Conservation (phyloP, 805 yeast species). For the Candida sanyiensis region DNA sequence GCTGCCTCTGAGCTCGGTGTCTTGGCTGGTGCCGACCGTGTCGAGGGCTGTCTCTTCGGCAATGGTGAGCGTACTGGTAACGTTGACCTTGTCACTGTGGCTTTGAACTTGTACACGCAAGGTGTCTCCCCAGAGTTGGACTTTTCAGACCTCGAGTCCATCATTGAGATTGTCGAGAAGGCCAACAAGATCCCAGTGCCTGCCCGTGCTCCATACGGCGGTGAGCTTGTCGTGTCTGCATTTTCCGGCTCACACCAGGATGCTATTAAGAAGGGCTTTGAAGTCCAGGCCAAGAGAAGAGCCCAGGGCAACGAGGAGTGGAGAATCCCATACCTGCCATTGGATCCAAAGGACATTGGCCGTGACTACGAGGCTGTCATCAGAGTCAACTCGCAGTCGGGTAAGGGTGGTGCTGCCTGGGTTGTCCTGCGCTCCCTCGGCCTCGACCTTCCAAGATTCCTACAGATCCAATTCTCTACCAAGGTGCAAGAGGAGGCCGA, state of each 20-base stretch:
- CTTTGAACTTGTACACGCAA: slow-evolving; percentile 71
- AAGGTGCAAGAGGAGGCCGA: slow-evolving; percentile 64
- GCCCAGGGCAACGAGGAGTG: slow-evolving; percentile 47
- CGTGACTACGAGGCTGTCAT: slow-evolving; percentile 77
- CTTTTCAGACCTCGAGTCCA: slow-evolving; percentile 59
- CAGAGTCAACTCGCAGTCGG: slow-evolving; percentile 82
- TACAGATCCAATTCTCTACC: slow-evolving; percentile 64
- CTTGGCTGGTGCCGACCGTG: slow-evolving; percentile 81
- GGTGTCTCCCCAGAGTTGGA: slow-evolving; percentile 70
- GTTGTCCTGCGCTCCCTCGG: slow-evolving; percentile 64
- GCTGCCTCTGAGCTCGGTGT: slow-evolving; percentile 76
- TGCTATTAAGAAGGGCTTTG: slow-evolving; percentile 64
- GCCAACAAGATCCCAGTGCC: slow-evolving; percentile 73
- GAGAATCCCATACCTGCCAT: slow-evolving; percentile 72
- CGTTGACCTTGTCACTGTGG: slow-evolving; percentile 71
- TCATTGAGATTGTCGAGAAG: slow-evolving; percentile 65
- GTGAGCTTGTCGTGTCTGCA: slow-evolving; percentile 73
- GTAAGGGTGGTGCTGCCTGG: slow-evolving; percentile 88
- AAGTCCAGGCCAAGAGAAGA: slow-evolving; percentile 45
- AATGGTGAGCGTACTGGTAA: slow-evolving; percentile 86
- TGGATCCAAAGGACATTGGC: slow-evolving; percentile 79
- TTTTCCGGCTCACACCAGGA: slow-evolving; percentile 72
- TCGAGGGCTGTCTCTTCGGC: slow-evolving; percentile 78
- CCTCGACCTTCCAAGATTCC: slow-evolving; percentile 64
- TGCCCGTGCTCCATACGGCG: slow-evolving; percentile 77